These are phyloP conservation scores for Termitomyces sp. DNA, from an alignment of 768 basidiomycete genomes.

Conservation along the genomic window DNA sequence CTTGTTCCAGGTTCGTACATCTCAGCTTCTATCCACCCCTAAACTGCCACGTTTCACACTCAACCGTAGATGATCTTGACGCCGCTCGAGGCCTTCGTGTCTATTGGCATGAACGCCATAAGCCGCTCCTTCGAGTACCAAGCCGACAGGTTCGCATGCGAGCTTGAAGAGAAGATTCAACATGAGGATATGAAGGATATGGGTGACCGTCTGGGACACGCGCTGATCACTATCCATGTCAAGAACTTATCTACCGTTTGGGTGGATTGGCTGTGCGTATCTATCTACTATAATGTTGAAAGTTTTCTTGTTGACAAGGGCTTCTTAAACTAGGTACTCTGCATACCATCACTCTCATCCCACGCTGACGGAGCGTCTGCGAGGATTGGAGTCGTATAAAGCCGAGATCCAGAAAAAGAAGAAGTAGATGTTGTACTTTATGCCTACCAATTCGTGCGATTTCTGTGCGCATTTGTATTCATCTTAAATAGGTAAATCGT, in stretches of 20 bases:
- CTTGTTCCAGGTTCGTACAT: slow-evolving; percentile 65
- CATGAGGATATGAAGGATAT: slow-evolving; percentile 73
- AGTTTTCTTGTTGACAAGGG: slow-evolving; percentile 5
- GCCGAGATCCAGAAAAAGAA: slow-evolving; percentile 43
- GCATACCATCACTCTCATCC: slow-evolving; percentile 97
- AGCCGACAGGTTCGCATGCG: slow-evolving; percentile 85
- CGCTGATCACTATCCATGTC: slow-evolving; percentile 83
- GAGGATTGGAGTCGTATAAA: slow-evolving; percentile 73
- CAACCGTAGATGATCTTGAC: slow-evolving; percentile 69
- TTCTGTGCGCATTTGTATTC: not conserved
- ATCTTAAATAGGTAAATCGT: not conserved
- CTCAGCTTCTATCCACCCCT: not conserved
- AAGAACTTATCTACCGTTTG: slow-evolving; percentile 93
- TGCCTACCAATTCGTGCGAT: not conserved
- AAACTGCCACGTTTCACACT: slow-evolving; percentile 1
- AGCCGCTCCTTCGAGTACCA: slow-evolving; percentile 90
- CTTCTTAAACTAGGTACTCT: slow-evolving; percentile 61
- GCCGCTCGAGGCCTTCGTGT: slow-evolving; percentile 73
- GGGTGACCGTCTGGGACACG: slow-evolving; percentile 81
- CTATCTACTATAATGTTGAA: slow-evolving; percentile 1
- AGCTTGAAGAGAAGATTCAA: slow-evolving; percentile 54
- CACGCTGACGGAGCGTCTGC: slow-evolving; percentile 86
- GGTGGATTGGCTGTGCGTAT: slow-evolving; percentile 85
- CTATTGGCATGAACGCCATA: slow-evolving; percentile 75
- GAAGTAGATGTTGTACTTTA: not conserved